Base-by-base conservation (phyloP, 768 basidiomycete species). In the Mycena latifolia region DNA sequence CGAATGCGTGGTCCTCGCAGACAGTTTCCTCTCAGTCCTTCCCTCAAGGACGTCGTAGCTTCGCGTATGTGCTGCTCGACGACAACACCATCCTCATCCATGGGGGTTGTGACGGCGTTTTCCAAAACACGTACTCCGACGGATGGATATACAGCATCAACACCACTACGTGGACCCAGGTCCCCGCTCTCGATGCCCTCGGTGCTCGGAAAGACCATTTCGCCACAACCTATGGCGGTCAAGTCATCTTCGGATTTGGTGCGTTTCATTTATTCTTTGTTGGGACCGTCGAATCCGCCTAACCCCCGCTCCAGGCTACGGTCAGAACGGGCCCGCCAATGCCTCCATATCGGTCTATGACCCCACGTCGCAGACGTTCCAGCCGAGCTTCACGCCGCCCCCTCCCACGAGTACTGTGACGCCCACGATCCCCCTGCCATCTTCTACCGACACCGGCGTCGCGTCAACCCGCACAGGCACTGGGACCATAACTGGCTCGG, bases 211-310 rank as follows among this genome's bases (percentile, higher is more conserved):
- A 85, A 48, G 92, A 95, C 75, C 94, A 96, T 75, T 86, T 89
- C 68, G 94, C 92, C 12, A 80, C 91, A 5, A 81, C 81, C 37
- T 80, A 84, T 33, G 89, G 88, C 15, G 79, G 82, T 33, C 81
- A 86, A 58, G 88, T 94, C 24, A 74, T 96, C 12, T 92, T 95
- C 75, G 91, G 90, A 35, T 92, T 91, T 72, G 93, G 93, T 94
- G 70, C 69, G 90, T 78, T 25, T 52, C 55, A 24, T 17, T 55
- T 63, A 24, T 33, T 35, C 12, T 1, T n/a, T n/a, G n/a, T n/a
- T n/a, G n/a, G n/a, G n/a, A n/a, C n/a, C n/a, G 12, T 6, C 10
- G 33, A 14, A 43, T 28, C 46, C 5, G n/a, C 9, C 55, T 57
- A 25, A 66, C 15, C 7, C 9, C 11, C 37, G 56, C 5, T 63